Evolutionary conservation across 139 green algal species (phyloP), one percentile per base, ranked within the genome.

Genomic region (Volvox reticuliferus): DNA sequence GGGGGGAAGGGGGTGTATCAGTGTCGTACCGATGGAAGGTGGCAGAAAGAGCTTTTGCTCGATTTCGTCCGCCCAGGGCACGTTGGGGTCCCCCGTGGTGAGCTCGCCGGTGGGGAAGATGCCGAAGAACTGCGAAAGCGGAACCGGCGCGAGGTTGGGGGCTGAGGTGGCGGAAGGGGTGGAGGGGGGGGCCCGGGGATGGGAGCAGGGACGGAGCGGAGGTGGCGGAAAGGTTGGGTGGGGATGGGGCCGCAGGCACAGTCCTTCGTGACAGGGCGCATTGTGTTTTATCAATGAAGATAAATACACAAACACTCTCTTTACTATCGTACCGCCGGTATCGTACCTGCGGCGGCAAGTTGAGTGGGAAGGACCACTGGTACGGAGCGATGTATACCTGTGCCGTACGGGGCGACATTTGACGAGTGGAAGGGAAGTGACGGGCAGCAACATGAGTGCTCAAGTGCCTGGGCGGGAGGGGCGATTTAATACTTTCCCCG

Each of bases 311-410:
- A 5, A 55, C 44, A 55, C 44, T 55, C 44, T 55, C 44, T 55
- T 55, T 55, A 14, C 44, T 55, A 55, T 55, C 44, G 44, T 55
- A 55, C 44, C 44, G 9, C 44, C 44, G 5, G 44, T 55, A 9
- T 55, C 65, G 65, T 26, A 90, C 90, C 83, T 97, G 95, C 2
- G 91, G 82, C 1, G 97, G 97, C 35, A 98, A 90, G 81, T 97
- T 98, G 76, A 99, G 88, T 28, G 97, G 97, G 93, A 95, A 98
- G 82, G 91, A 96, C 97, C 97, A 99, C 93, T 98, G 97, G 91
- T 89, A 92, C 17, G 95, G 94, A 5, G 92, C 83, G 0, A 95
- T 80, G 44, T 94, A 96, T 36, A 97, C 95, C 94, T 96, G 93
- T 35, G 28, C 32, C 28, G 71, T 30, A 79, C 71, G 21, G 44